A percentile compares a stretch with the other conserved stretches of the same genome.
phyloP scores from a whole-genome alignment of 192 early-diverging fungal genomes.

The Coemansia sp. region DNA sequence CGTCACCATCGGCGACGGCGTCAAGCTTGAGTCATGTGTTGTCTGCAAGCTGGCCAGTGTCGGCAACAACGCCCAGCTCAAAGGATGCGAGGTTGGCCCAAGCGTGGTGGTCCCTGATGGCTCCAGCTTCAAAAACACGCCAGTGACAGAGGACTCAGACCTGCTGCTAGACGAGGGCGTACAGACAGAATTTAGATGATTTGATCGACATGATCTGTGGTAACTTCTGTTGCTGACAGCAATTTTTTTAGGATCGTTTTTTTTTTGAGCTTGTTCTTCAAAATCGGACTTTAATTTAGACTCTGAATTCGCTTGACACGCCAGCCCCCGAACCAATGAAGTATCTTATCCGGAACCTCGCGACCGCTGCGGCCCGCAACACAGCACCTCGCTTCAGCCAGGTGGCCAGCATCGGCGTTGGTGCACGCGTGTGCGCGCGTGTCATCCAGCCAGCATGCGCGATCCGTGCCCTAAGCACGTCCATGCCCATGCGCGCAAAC shows the following conservation, averaged over 20 bases:
- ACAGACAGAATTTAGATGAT: slow-evolving; percentile 19
- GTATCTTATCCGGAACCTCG: slow-evolving; percentile 17
- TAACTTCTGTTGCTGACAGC: neutral
- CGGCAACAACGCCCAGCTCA: slow-evolving; percentile 69
- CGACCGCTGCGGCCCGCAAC: slow-evolving; percentile 6
- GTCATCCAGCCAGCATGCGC: neutral
- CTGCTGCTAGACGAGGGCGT: slow-evolving; percentile 13
- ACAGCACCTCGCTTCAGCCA: neutral
- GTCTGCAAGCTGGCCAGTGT: slow-evolving; percentile 82
- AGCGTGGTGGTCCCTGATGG: slow-evolving; percentile 17
- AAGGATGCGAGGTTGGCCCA: slow-evolving; percentile 75
- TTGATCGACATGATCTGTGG: too few relatives aligned
- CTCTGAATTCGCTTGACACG: neutral
- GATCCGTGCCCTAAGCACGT: slow-evolving; percentile 36
- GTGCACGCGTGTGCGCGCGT: neutral
- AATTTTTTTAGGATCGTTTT: too few relatives aligned
- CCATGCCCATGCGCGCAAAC: slow-evolving; percentile 25
- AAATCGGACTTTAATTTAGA: neutral
- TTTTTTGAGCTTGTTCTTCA: neutral
- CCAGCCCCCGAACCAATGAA: slow-evolving; percentile 20
- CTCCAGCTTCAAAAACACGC: slow-evolving; percentile 8
- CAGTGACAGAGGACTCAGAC: slow-evolving; percentile 6
- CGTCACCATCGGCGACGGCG: slow-evolving; percentile 90
- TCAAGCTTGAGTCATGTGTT: slow-evolving; percentile 83
- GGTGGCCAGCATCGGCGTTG: neutral